Evolutionary conservation across 1,284 basidiomycete genomes (phyloP).

Genomic region (Abortiporus biennis): DNA sequence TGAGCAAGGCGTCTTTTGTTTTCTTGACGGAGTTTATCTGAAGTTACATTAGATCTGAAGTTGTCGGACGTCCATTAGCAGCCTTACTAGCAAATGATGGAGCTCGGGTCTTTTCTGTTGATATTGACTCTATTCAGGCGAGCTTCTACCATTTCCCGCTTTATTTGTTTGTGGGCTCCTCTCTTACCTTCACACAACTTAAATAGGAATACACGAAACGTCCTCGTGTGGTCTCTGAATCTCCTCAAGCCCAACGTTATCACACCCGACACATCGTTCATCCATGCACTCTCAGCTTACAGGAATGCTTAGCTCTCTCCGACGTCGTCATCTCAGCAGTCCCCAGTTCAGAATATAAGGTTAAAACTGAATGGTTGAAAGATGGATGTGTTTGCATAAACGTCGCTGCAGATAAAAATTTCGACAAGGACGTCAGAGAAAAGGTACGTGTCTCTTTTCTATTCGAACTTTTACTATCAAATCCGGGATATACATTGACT

Average conservation of each 20-base stretch:
- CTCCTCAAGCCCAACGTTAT: slow-evolving; percentile 42
- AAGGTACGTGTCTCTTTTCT: slow-evolving; percentile 54
- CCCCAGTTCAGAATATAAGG: slow-evolving; percentile 82
- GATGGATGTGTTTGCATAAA: slow-evolving; percentile 93
- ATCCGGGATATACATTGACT: too few relatives aligned
- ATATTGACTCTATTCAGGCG: slow-evolving; percentile 89
- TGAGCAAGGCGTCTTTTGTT: slow-evolving; percentile 26
- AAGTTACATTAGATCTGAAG: slow-evolving; percentile 68
- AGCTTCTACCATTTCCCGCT: slow-evolving; percentile 10
- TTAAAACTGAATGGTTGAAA: slow-evolving; percentile 86
- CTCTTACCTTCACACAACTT: neutral
- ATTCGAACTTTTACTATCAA: too few relatives aligned
- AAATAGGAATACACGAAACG: slow-evolving; percentile 85
- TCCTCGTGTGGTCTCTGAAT: slow-evolving; percentile 40
- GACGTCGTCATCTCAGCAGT: slow-evolving; percentile 93
- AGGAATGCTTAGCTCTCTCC: slow-evolving; percentile 74
- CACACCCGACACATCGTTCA: slow-evolving; percentile 84
- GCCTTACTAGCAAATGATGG: slow-evolving; percentile 95
- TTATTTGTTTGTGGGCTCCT: slow-evolving; percentile 4
- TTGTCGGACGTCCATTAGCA: slow-evolving; percentile 92
- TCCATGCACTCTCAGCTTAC: slow-evolving; percentile 57
- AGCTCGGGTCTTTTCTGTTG: slow-evolving; percentile 90
- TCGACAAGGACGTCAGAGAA: slow-evolving; percentile 88
- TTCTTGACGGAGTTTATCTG: neutral
- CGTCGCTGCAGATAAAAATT: slow-evolving; percentile 95